Base-by-base conservation (phyloP, 768 basidiomycete species). In the Serpula lacrymans region DNA sequence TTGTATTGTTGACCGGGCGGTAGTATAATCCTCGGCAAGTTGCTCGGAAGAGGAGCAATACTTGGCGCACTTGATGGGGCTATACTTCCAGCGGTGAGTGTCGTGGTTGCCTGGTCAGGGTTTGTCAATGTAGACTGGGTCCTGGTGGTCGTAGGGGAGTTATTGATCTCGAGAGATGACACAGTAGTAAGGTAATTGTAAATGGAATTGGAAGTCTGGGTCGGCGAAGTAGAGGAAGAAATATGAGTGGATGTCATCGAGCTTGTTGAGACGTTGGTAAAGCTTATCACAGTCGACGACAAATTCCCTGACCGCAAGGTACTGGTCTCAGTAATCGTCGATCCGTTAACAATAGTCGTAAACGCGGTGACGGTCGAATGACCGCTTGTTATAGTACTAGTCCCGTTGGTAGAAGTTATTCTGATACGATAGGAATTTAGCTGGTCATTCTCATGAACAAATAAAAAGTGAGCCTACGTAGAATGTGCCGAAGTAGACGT, bases 21-120 rank as follows among this genome's bases (percentile, higher is more conserved):
- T 67, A 78, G 33, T 39, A 90, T 87, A 43, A 72, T 64, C 11
- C 50, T 60, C n/a, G 88, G 83, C 9, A 88, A 62, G 38, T 71
- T 72, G 0, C 69, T 60, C 0, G 88, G 87, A 10, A 88, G 65
- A 0, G 77, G 45, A 9, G 55, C 48, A 3, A 45, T 37, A 1
- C 60, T 40, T 5, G 66, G 60, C 4, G 55, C 1, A 6, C 52
- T 59, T 14, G 56, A 50, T 3, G 65, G 51, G 11, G 52, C 34
- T 1, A 35, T 39, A 8, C 52, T 45, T 6, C 26, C 7, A 6
- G 65, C 24, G 2, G 63, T 49, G 20, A 54, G 2, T 8, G 66
- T 62, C 1, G 71, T 59, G 4, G 41, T 4, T 2, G 55, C 30
- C 4, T 61, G 62, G 40, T 77, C 75, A 14, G 75, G 70, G 48